Percentiles rank a stretch among this genome's conserved stretches.
These are phyloP conservation scores for Pistacia vera DNA, from an alignment of 345 rosid species.

Conservation along the genomic window DNA sequence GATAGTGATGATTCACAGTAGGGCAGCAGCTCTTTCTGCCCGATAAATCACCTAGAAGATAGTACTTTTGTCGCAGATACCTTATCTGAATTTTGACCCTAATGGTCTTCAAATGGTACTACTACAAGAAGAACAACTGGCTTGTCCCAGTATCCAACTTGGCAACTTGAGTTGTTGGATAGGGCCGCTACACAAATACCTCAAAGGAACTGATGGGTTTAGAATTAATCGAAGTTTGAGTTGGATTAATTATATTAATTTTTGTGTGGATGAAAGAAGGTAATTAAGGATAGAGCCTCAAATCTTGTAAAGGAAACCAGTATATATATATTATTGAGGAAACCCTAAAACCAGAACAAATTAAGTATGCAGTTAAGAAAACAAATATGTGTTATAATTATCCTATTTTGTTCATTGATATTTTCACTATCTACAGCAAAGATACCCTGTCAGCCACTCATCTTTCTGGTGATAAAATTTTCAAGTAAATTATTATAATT, in stretches of 20 bases:
- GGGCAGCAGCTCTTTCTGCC: constrained; percentile 21
- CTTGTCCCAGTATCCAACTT: background rate
- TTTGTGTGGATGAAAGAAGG: background rate
- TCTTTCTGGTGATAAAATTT: too few relatives aligned
- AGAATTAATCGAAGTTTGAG: background rate
- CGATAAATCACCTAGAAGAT: constrained; percentile 19
- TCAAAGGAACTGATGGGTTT: background rate
- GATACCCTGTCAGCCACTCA: too few relatives aligned
- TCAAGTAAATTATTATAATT: too few relatives aligned
- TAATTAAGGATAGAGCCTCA: background rate
- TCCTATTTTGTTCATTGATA: too few relatives aligned
- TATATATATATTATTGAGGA: too few relatives aligned
- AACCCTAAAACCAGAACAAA: too few relatives aligned
- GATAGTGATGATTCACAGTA: constrained; percentile 24
- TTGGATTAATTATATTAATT: background rate
- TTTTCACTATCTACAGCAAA: too few relatives aligned
- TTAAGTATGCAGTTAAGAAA: too few relatives aligned
- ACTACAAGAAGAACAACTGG: background rate
- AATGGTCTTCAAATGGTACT: background rate
- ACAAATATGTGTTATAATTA: too few relatives aligned
- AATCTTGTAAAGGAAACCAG: too few relatives aligned
- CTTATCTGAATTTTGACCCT: constrained; percentile 4
- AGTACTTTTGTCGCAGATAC: constrained; percentile 16
- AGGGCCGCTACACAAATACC: background rate
- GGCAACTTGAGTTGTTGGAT: background rate